A percentile compares a stretch with the other conserved stretches of the same genome.
phyloP scores from a whole-genome alignment of 2,329 filamentous ascomycete genomes.

The Dryadomyces quercus-mongolicae region DNA sequence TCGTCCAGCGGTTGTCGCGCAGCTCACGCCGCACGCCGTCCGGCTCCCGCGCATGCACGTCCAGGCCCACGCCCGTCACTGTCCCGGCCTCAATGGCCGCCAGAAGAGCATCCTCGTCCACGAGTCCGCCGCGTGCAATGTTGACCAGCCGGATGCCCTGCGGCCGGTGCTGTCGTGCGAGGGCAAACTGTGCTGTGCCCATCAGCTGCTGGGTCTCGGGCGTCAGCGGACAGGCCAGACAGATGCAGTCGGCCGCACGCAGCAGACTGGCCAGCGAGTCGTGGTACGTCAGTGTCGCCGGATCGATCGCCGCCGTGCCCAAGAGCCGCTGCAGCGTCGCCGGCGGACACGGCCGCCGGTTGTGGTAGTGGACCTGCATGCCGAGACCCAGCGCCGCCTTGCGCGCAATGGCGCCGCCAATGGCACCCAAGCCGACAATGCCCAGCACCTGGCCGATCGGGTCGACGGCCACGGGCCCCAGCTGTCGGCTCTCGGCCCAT shows the following conservation, averaged over 20 bases:
- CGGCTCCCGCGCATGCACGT: slow-evolving; percentile 22
- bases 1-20: slow-evolving; percentile 19
- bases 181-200: slow-evolving; percentile 8
- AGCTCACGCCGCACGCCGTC: slow-evolving; percentile 16
- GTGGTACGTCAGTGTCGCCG: slow-evolving; percentile 11
- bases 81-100: slow-evolving; percentile 17
- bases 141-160: slow-evolving; percentile 18
- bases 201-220: slow-evolving; percentile 14
- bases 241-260: slow-evolving; percentile 17
- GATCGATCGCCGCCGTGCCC: not conserved
- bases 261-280: slow-evolving; percentile 18
- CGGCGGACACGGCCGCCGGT: slow-evolving; percentile 13
- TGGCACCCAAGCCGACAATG: slow-evolving; percentile 21
- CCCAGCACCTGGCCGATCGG: slow-evolving; percentile 17
- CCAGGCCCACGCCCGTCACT: slow-evolving; percentile 19
- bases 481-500: slow-evolving; percentile 12
- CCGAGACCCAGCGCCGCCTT: slow-evolving; percentile 17
- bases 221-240: slow-evolving; percentile 20
- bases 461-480: slow-evolving; percentile 13
- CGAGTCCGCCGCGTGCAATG: slow-evolving; percentile 19
- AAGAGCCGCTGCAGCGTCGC: slow-evolving; percentile 6
- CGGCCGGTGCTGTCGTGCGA: slow-evolving; percentile 10
- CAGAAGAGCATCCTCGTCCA: slow-evolving; percentile 21
- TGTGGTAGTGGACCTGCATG: slow-evolving; percentile 19
- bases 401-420: slow-evolving; percentile 18